Conservation (phyloP, 2,329 filamentous ascomycete genomes). For the Xylaria arbuscula region DNA sequence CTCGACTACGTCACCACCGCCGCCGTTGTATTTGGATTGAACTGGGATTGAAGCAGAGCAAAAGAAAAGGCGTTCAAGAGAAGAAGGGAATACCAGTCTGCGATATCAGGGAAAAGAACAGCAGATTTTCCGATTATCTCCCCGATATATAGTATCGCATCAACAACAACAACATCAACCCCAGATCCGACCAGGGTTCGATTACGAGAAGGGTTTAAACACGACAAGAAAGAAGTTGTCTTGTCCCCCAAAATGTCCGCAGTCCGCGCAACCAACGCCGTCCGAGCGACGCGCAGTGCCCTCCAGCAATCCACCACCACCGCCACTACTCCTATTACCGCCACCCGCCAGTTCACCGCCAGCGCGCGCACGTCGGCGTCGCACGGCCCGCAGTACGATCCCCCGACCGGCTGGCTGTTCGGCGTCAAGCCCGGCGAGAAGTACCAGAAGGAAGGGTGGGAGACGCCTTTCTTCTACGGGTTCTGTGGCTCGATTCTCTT, state of each 20-base stretch:
- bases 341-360: conserved; percentile 57
- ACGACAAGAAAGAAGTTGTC: too few species aligned
- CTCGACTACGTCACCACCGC: background rate
- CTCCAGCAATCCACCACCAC: conserved; percentile 38
- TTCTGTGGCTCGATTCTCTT: conserved; percentile 82
- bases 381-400: conserved; percentile 85
- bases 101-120: background rate
- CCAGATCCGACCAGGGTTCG: background rate
- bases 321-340: conserved; percentile 4
- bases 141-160: background rate
- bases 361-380: conserved; percentile 59
- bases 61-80: background rate
- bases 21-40: background rate
- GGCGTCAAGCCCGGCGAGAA: conserved; percentile 96
- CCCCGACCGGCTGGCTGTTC: conserved; percentile 91
- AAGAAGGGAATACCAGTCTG: background rate
- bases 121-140: background rate
- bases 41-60: background rate
- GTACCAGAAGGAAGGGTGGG: conserved; percentile 96
- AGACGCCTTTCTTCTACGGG: conserved; percentile 84
- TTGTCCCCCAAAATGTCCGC: too few species aligned
- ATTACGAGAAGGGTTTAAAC: background rate
- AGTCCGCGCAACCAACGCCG: conserved; percentile 47
- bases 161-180: background rate
- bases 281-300: conserved; percentile 48